Evolutionary conservation across 257 asterid species (phyloP).

Genomic region (Ocimum tenuiflorum): DNA sequence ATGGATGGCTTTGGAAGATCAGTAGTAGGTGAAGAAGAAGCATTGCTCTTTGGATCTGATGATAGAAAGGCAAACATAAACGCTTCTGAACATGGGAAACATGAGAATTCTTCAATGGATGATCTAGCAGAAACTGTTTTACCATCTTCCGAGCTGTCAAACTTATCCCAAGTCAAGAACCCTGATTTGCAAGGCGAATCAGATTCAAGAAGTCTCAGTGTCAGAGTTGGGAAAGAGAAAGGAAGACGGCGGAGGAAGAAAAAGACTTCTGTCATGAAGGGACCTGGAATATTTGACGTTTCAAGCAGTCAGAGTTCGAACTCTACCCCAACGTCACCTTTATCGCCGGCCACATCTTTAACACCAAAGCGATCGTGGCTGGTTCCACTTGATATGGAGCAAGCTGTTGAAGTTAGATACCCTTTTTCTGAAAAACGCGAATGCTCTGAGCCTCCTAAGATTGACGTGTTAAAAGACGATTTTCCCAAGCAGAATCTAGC

Average conservation of each 20-base stretch:
- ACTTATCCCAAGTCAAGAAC: conserved; percentile 25
- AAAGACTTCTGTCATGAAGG: conserved; percentile 37
- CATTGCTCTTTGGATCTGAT: conserved; percentile 31
- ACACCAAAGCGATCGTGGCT: conserved; percentile 42
- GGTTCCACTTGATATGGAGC: conserved; percentile 31
- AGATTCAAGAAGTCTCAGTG: conserved; percentile 38
- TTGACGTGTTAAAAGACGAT: conserved; percentile 23
- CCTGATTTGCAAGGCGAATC: conserved; percentile 28
- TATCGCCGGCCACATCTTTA: conserved; percentile 52
- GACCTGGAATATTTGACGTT: conserved; percentile 41
- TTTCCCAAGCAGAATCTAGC: conserved; percentile 12
- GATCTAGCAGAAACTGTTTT: conserved; percentile 34
- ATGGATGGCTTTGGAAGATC: conserved; percentile 30
- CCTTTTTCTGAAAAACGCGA: conserved; percentile 25
- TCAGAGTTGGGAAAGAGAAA: conserved; percentile 61
- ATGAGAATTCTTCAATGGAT: conserved; percentile 20
- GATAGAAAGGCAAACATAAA: conserved; percentile 16
- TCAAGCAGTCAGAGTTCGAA: conserved; percentile 90
- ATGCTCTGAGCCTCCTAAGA: conserved; percentile 25
- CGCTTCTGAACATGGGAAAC: conserved; percentile 19
- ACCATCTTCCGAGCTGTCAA: conserved; percentile 3
- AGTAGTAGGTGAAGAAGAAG: conserved; percentile 34
- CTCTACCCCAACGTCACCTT: conserved; percentile 84
- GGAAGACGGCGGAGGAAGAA: conserved; percentile 68
- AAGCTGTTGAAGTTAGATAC: conserved; percentile 28